Evolutionary conservation across 1,139 yeast genomes (phyloP), one percentile per base, ranked within the genome.

Genomic region (Zygosaccharomyces pseudobailii): DNA sequence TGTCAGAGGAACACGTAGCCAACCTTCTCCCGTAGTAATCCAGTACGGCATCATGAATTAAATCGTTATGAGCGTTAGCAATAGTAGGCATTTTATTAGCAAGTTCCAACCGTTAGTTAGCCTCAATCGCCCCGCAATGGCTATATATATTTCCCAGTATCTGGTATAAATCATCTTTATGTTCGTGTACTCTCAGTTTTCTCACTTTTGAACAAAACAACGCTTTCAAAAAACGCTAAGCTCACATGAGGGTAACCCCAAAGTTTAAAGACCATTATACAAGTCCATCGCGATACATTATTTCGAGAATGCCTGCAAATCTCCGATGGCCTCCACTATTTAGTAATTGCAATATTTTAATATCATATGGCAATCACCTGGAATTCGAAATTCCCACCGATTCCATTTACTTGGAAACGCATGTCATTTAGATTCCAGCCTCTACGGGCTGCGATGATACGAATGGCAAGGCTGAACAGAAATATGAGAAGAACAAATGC

Each of bases 1-100:
- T 88, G 71, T 92, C 98, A 5, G 96, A 86, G 7, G 96, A 88
- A 65, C 96, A 87, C 3, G 98, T 90, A 44, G 97, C 98, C 53
- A 92, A 75, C 57, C 96, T 77, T 66, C 88, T 89, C 33, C 98
- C 97, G 66, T 92, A 92, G 73, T 90, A 92, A 67, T 92, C 97
- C 63, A 92, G 77, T 47, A 87, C 96, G 20, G 98, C 98, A 65
- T 94, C 98, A 69, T 94, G 98, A 64, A 90, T 88, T 67, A 89
- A 73, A 69, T 90, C 97, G 56, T 87, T 86, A 65, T 85, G 92
- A 27, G 89, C 89, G 66, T 85, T 84, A 23, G 84, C 82, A 65
- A 84, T 83, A 42, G 88, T 81, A 40, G 84, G 90, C 89, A 61
- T 63, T 39, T 43, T 44, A n/a, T 28, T 17, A 22, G 21, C 17